Base-by-base conservation (phyloP, 108 stramenopile species). In the Skeletonema potamos region DNA sequence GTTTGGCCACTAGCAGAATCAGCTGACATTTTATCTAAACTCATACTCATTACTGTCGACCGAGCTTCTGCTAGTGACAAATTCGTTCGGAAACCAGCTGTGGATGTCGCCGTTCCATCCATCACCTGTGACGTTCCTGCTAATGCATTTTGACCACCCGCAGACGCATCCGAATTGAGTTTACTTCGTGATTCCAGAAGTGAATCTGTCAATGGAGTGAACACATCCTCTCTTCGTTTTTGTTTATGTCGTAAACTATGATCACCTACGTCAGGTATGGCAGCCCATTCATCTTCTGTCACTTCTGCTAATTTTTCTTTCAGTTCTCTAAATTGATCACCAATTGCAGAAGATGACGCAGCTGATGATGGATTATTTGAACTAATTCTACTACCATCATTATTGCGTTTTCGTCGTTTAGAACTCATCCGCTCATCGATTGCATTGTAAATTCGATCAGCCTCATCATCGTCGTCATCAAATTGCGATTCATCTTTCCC, bases 191-290 rank as follows among this genome's bases (percentile, higher is more conserved):
- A 79, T 69, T 90, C 89, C 56, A 98, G 70, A 37, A 98, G 46
- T 15, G 81, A 83, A 79, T 99, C 98, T 6, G 96, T 87, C 44
- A 99, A 58, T 2, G 99, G 98, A 6, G 94, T 97, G 77, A 94
- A 97, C 1, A 82, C 68, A 66, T 99, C 97, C 70, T 92, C 66
- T 59, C 88, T 77, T 74, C 82, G 82, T 59, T 84, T 84, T 74
- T 97, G 94, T 76, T 97, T 98, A 76, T 85, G 84, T 66, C 92
- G 89, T 33, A 98, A 76, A 44, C 84, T 82, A 75, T 94, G 81
- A 86, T 98, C 98, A 1, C 98, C 96, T 1, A 94, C 90, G 55
- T 99, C 99, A 2, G 99, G 99, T 26, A 99, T 95, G 27, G 84
- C 84, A 17, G 96, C 90, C 99, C 99, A 99, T 66, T 97, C 91